These are phyloP conservation scores for Handroanthus guayacan DNA, from an alignment of 257 asterid species.

Conservation along the genomic window DNA sequence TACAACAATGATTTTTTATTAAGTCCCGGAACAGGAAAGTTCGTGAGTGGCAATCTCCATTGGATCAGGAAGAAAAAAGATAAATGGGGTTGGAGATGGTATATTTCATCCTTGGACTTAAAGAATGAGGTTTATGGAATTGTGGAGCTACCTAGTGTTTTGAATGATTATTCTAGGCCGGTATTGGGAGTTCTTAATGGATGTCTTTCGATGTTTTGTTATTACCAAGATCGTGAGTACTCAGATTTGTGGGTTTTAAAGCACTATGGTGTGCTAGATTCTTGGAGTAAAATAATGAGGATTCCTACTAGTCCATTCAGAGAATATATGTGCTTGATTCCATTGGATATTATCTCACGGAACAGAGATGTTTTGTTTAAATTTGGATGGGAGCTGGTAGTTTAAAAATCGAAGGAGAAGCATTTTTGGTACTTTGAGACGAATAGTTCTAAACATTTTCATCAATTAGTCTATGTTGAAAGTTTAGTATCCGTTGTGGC, in stretches of 20 bases:
- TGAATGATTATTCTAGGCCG: not conserved
- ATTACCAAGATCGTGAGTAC: not conserved
- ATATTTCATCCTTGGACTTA: constrained; percentile 12
- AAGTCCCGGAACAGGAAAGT: constrained; percentile 9
- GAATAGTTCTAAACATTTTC: too few species aligned
- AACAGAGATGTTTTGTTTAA: constrained; percentile 31
- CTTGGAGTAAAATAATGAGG: constrained; percentile 16
- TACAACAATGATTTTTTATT: not conserved
- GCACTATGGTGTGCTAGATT: constrained; percentile 13
- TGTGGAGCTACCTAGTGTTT: not conserved
- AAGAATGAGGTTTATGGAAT: not conserved
- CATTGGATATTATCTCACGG: constrained; percentile 30
- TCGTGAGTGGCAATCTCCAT: constrained; percentile 51
- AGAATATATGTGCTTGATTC: constrained; percentile 4
- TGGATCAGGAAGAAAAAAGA: constrained; percentile 31
- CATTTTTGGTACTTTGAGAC: too few species aligned
- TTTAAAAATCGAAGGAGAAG: too few species aligned
- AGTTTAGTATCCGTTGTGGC: too few species aligned
- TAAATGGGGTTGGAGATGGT: too few species aligned
- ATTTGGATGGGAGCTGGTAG: too few species aligned
- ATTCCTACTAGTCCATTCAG: constrained; percentile 20
- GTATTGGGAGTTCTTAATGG: constrained; percentile 1
- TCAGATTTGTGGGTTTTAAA: constrained; percentile 5
- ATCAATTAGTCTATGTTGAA: too few species aligned
- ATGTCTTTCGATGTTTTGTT: not conserved